These are phyloP conservation scores for Thelonectria discophora DNA, from an alignment of 2,329 filamentous ascomycete genomes.

Conservation along the genomic window DNA sequence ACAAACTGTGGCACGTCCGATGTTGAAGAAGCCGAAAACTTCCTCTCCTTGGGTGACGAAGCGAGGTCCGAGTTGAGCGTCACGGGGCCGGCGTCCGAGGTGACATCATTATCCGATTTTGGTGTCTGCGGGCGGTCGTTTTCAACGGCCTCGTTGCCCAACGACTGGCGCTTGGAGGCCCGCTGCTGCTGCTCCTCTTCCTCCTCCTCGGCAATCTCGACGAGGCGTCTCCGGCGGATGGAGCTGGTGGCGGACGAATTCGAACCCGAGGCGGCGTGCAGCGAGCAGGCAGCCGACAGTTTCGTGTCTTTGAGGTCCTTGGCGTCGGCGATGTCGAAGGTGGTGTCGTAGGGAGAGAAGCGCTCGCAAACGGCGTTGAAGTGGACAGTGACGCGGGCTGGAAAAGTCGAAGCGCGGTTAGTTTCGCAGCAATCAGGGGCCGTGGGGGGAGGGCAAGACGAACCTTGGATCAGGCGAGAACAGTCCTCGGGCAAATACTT, in stretches of 20 bases:
- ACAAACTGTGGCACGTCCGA: constrained; percentile 62
- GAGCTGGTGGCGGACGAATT: constrained; percentile 87
- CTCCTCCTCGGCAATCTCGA: constrained; percentile 94
- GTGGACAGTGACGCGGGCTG: constrained; percentile 83
- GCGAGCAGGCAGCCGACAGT: constrained; percentile 85
- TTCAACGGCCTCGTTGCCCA: constrained; percentile 57
- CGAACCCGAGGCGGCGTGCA: constrained; percentile 88
- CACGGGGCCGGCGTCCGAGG: constrained; percentile 48
- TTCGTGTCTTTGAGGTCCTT: constrained; percentile 88
- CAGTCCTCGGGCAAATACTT: constrained; percentile 93
- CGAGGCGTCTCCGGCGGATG: constrained; percentile 76
- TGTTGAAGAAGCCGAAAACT: constrained; percentile 57
- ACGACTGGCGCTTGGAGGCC: constrained; percentile 67
- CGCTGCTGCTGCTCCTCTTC: constrained; percentile 74
- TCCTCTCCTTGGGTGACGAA: constrained; percentile 57
- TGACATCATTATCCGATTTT: constrained; percentile 42
- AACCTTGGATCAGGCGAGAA: constrained; percentile 92
- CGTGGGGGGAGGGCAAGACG: constrained; percentile 40
- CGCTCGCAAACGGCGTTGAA: constrained; percentile 73
- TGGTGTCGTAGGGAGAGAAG: constrained; percentile 87
- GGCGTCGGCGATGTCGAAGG: constrained; percentile 77
- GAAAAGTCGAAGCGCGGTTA: constrained; percentile 27
- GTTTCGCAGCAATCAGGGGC: constrained; percentile 22
- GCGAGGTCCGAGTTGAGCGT: constrained; percentile 63
- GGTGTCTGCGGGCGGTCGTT: constrained; percentile 40